phyloP scores from a whole-genome alignment of 1,284 basidiomycete species.

The Sporisorium graminicola region DNA sequence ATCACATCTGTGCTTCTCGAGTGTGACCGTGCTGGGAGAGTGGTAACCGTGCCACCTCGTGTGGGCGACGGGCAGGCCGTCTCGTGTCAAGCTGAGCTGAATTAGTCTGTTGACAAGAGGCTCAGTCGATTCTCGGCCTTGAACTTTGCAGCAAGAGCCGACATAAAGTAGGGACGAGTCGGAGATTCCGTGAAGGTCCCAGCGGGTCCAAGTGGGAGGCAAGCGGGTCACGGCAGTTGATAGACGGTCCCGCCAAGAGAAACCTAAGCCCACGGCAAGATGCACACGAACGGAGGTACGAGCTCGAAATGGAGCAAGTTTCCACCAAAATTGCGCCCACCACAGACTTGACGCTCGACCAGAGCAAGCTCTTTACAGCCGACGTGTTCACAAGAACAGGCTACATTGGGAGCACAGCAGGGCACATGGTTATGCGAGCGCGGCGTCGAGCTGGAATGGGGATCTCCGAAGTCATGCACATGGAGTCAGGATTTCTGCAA shows the following conservation, averaged over 20 bases:
- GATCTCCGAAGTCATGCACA: slow-evolving; percentile 2
- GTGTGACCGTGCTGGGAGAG: too few species aligned
- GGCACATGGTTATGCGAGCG: background rate
- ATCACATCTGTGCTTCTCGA: background rate
- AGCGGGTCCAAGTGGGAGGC: background rate
- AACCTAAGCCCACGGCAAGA: background rate
- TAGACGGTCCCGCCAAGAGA: background rate
- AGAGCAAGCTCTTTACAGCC: too few species aligned
- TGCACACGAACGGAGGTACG: background rate
- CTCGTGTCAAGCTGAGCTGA: background rate
- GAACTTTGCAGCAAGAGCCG: background rate
- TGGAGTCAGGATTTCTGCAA: background rate
- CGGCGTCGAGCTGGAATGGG: background rate
- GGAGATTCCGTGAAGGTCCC: background rate
- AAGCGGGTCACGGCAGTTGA: background rate
- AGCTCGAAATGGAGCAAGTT: background rate
- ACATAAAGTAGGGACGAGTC: background rate
- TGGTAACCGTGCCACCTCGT: background rate
- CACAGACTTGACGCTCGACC: background rate
- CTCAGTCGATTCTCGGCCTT: background rate
- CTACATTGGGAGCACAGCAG: background rate
- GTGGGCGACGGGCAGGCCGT: background rate
- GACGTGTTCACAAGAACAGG: background rate
- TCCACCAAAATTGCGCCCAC: background rate
- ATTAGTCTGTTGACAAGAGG: too few species aligned